phyloP scores from a whole-genome alignment of 495 filamentous ascomycete genomes.

The Aspergillus wentii region DNA sequence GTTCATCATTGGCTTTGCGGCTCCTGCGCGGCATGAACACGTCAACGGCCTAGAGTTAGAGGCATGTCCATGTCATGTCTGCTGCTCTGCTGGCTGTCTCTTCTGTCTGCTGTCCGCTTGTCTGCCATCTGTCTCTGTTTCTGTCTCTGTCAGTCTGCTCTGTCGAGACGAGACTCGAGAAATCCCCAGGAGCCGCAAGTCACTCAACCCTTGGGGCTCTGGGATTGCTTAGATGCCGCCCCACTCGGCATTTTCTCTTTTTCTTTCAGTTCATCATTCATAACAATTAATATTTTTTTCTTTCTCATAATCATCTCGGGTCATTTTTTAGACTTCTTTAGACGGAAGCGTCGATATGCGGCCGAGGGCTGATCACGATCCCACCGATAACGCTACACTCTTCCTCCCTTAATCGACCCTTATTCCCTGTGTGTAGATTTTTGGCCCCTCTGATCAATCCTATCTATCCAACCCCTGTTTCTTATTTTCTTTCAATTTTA shows the following conservation, averaged over 20 bases:
- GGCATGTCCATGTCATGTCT: background rate
- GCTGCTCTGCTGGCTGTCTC: background rate
- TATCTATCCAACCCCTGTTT: constrained; percentile 6
- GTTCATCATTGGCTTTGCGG: constrained; percentile 14
- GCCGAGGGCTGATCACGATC: constrained; percentile 10
- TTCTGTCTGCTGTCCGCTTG: constrained; percentile 5
- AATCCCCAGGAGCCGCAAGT: constrained; percentile 11
- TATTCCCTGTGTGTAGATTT: constrained; percentile 1
- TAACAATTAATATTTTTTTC: background rate
- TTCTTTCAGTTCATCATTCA: constrained; percentile 7
- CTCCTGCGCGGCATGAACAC: constrained; percentile 14
- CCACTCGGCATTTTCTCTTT: constrained; percentile 10
- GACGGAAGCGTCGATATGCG: constrained; percentile 10
- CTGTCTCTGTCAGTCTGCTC: constrained; percentile 6
- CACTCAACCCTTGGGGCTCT: constrained; percentile 1
- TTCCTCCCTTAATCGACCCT: constrained; percentile 12
- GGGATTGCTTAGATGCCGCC: constrained; percentile 10
- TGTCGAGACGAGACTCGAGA: too few relatives aligned
- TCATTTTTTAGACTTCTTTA: constrained; percentile 4
- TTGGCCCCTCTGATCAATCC: too few relatives aligned
- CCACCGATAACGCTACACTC: constrained; percentile 10
- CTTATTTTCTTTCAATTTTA: constrained; percentile 1
- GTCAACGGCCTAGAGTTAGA: constrained; percentile 12
- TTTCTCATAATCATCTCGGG: too few relatives aligned
- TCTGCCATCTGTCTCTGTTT: constrained; percentile 2